phyloP scores from a whole-genome alignment of 176 grass and related monocot genomes.

The Lolium rigidum region DNA sequence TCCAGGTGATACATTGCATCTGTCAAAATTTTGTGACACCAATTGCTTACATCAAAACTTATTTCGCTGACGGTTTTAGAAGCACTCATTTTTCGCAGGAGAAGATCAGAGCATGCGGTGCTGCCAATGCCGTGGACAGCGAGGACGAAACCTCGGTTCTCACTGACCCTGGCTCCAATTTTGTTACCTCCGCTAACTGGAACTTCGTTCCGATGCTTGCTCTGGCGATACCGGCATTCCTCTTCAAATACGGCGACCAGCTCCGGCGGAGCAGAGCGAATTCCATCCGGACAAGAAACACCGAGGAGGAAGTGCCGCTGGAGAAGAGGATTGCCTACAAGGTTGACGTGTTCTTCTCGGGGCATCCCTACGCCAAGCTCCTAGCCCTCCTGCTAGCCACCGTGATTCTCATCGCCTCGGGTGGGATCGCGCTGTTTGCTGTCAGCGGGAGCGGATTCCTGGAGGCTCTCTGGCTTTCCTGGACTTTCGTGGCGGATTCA shows the following conservation, averaged over 20 bases:
- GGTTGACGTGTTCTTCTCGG: slow-evolving; percentile 95
- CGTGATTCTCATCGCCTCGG: slow-evolving; percentile 77
- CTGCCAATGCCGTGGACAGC: slow-evolving; percentile 22
- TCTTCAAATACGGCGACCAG: slow-evolving; percentile 70
- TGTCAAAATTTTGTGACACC: slow-evolving; percentile 7
- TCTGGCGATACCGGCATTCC: slow-evolving; percentile 51
- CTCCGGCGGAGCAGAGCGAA: slow-evolving; percentile 40
- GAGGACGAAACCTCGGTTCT: slow-evolving; percentile 29
- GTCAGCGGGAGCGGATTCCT: slow-evolving; percentile 73
- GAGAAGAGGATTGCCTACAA: slow-evolving; percentile 95
- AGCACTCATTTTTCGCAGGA: slow-evolving; percentile 47
- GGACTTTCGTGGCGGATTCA: slow-evolving; percentile 99
- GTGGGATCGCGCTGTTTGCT: slow-evolving; percentile 75
- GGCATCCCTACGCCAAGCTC: slow-evolving; percentile 91
- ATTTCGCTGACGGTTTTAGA: slow-evolving; percentile 18
- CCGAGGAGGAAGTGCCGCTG: slow-evolving; percentile 75
- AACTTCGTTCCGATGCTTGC: slow-evolving; percentile 57
- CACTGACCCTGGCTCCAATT: slow-evolving; percentile 29
- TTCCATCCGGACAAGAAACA: slow-evolving; percentile 30
- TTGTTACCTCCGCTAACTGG: slow-evolving; percentile 43
- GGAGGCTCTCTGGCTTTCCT: slow-evolving; percentile 97
- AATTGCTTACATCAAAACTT: neutral
- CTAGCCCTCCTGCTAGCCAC: slow-evolving; percentile 87
- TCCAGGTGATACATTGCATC: slow-evolving; percentile 61
- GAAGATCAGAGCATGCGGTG: slow-evolving; percentile 56